Evolutionary conservation across 192 early-diverging fungal species (phyloP).

Genomic region (Coemansia nantahalensis): DNA sequence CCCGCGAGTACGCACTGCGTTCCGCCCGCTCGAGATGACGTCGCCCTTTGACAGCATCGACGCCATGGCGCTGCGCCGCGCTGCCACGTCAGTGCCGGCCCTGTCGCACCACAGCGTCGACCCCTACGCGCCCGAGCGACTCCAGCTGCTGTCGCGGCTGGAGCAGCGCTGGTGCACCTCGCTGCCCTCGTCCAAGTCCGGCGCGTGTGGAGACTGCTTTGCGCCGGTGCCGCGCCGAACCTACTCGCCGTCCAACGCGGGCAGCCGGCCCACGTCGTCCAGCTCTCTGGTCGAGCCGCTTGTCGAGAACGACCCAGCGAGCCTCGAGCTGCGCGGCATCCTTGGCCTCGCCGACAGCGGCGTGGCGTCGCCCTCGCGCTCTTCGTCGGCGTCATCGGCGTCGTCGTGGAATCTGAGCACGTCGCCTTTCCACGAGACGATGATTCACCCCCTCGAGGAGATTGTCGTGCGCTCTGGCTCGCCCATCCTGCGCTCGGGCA

Average conservation of each 20-base stretch:
- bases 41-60: conserved; percentile 15
- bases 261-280: conserved; percentile 25
- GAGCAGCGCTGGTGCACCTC: conserved; percentile 48
- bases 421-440: conserved; percentile 11
- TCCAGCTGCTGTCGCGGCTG: conserved; percentile 36
- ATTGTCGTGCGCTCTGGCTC: conserved; percentile 33
- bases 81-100: conserved; percentile 33
- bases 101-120: conserved; percentile 13
- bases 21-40: conserved; percentile 48
- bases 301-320: conserved; percentile 37
- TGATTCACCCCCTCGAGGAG: conserved; percentile 40
- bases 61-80: conserved; percentile 20
- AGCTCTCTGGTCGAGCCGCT: conserved; percentile 22
- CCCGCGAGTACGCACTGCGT: conserved; percentile 44
- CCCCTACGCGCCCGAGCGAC: conserved; percentile 24
- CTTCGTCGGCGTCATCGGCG: conserved; percentile 33
- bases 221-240: conserved; percentile 37
- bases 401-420: neutral
- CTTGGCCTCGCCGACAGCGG: conserved; percentile 19
- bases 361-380: conserved; percentile 11
- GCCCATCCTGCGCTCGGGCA: conserved; percentile 40
- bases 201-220: conserved; percentile 24
- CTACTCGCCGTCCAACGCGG: conserved; percentile 3
- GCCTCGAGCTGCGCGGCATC: conserved; percentile 48
- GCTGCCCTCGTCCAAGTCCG: conserved; percentile 5